Percentiles rank a stretch among this genome's conserved stretches.
Evolutionary conservation across 306 rosid species (phyloP).

Genomic region (Crataegus laevigata): DNA sequence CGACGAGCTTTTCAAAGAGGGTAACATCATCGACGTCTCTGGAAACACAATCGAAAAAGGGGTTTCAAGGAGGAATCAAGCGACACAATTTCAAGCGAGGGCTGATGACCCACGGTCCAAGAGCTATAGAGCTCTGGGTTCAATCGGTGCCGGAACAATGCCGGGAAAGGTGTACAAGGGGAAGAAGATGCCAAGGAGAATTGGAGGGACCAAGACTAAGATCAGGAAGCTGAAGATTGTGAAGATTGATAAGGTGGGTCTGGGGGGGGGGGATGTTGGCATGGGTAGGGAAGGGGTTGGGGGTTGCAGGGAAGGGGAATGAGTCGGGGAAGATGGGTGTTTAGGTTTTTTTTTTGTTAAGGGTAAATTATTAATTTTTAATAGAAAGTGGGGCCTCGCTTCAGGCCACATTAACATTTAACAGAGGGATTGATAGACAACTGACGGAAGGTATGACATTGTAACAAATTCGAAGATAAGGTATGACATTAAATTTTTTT

Average conservation of each 20-base stretch:
- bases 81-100: conserved; percentile 79
- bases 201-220: conserved; percentile 91
- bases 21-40: conserved; percentile 81
- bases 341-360: too few relatives aligned
- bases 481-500: too few relatives aligned
- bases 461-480: too few relatives aligned
- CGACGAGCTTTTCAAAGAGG: conserved; percentile 69
- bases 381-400: too few relatives aligned
- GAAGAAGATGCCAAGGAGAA: conserved; percentile 97
- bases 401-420: too few relatives aligned
- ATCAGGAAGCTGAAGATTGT: conserved; percentile 90
- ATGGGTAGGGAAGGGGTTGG: too few relatives aligned
- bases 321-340: too few relatives aligned
- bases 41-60: conserved; percentile 95
- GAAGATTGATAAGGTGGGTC: conserved; percentile 74
- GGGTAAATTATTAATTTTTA: too few relatives aligned
- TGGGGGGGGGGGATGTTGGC: too few relatives aligned
- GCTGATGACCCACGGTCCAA: conserved; percentile 84
- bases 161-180: conserved; percentile 85
- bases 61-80: conserved; percentile 96
- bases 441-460: too few relatives aligned
- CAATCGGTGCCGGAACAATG: conserved; percentile 94
- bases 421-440: too few relatives aligned
- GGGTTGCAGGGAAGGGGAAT: too few relatives aligned
- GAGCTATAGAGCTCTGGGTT: conserved; percentile 86